A percentile compares a stretch with the other conserved stretches of the same genome.
Evolutionary conservation across 306 rosid genomes (phyloP).

Genomic region (Dalbergia cultrata): DNA sequence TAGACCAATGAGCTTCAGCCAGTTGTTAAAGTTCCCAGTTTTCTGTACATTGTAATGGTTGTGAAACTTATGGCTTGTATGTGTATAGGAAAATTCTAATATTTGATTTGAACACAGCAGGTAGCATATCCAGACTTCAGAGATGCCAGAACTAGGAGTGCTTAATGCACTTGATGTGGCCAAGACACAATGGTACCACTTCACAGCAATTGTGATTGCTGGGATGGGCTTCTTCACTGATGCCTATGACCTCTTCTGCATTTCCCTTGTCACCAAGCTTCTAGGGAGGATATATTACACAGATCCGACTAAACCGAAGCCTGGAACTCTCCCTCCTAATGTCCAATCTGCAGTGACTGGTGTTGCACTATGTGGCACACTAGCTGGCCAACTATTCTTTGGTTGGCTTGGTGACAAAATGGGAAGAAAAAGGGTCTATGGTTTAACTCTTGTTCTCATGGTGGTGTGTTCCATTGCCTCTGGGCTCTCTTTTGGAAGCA

Average conservation of each 20-base stretch:
- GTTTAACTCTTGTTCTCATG: constrained; percentile 75
- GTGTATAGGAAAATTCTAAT: constrained; percentile 15
- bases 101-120: not conserved
- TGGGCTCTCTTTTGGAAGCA: constrained; percentile 63
- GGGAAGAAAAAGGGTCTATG: constrained; percentile 79
- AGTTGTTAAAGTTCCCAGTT: not conserved
- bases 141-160: constrained; percentile 65
- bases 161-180: constrained; percentile 80
- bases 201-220: constrained; percentile 83
- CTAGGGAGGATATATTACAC: constrained; percentile 71
- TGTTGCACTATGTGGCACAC: constrained; percentile 72
- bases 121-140: constrained; percentile 1
- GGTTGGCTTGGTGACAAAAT: constrained; percentile 93
- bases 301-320: constrained; percentile 26
- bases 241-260: constrained; percentile 83
- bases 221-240: constrained; percentile 96
- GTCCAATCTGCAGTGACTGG: constrained; percentile 72
- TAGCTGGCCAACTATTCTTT: constrained; percentile 80
- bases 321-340: constrained; percentile 71
- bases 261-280: constrained; percentile 72
- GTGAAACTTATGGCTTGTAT: not conserved
- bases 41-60: not conserved
- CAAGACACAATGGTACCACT: constrained; percentile 78
- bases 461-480: constrained; percentile 68
- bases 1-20: not conserved